Evolutionary conservation across 768 basidiomycete genomes (phyloP), one percentile per base, ranked within the genome.

Genomic region (Psilocybe cubensis): DNA sequence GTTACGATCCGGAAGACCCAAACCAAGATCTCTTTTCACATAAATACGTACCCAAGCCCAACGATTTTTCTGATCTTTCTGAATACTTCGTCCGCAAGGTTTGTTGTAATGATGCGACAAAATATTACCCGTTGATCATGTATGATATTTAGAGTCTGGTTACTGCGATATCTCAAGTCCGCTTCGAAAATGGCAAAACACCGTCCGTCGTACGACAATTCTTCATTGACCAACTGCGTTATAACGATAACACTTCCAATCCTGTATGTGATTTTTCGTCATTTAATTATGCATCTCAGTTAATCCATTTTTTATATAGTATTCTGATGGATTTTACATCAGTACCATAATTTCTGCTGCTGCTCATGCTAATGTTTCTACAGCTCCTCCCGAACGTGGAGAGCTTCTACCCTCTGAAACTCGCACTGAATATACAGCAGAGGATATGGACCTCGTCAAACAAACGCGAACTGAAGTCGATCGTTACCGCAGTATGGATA

Each of bases 21-120:
- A 87, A 83, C 58, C 89, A 92, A 68, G 92, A 95, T 67, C 78
- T 95, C 5, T 96, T 96, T 70, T 79, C 79, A 6, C 91, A 94
- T 68, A 90, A 86, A 38, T 95, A 92, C 70, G 91, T 96, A n/a
- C 96, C 96, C 1, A 88, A 92, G 63, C 93, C 96, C 14, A 98
- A 98, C 68, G 90, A 97, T 64, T 98, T 98, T 70, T 84, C 88
- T 54, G 93, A 97, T 63, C 75, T 97, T 27, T 75, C 94, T 0
- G 93, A 97, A 63, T 98, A 98, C 70, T 96, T 97, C 65, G 91
- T 98, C 24, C 89, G 92, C 63, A 96, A 96, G 85, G 96, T 92
- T 58, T 52, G 80, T 67, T 40, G 18, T 24, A 25, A 38, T 44
- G 58, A 51, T 14, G n/a, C 33, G 42, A 58, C 2, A 24, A 23